Evolutionary conservation across 257 asterid species (phyloP).

Genomic region (Nicotiana tomentosiformis): DNA sequence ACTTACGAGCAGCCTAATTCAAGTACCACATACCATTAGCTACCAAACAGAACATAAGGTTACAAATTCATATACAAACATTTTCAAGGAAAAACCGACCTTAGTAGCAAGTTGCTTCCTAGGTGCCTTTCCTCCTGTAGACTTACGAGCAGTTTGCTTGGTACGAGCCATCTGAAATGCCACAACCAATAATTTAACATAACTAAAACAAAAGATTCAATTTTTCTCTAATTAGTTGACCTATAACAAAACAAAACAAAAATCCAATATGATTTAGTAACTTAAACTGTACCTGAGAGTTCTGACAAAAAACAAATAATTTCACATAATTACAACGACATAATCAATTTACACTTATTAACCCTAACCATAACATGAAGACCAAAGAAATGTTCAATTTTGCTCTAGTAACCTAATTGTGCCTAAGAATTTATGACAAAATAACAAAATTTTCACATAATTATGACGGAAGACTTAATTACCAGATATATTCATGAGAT

Average conservation of each 20-base stretch:
- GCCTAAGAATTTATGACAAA: not conserved
- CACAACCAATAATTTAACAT: not conserved
- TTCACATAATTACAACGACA: no score
- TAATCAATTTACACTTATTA: not conserved
- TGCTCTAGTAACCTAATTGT: not conserved
- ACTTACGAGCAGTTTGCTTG: constrained; percentile 76
- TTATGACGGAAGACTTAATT: no score
- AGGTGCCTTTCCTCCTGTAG: constrained; percentile 79
- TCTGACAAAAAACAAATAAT: no score
- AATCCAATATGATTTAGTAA: no score
- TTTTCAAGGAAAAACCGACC: constrained; percentile 10
- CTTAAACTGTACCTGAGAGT: no score
- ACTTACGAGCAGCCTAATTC: constrained; percentile 67
- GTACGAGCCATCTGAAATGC: constrained; percentile 66
- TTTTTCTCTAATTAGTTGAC: not conserved
- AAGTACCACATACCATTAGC: not conserved
- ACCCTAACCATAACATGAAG: not conserved
- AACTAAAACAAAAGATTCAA: not conserved
- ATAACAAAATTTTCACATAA: not conserved
- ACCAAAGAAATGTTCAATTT: not conserved
- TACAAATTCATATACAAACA: not conserved
- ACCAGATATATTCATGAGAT: not conserved
- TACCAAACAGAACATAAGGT: not conserved
- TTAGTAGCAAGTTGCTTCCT: constrained; percentile 75
- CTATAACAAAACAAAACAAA: no score